phyloP scores from a whole-genome alignment of 768 basidiomycete species.

The Agrocybe pediades region DNA sequence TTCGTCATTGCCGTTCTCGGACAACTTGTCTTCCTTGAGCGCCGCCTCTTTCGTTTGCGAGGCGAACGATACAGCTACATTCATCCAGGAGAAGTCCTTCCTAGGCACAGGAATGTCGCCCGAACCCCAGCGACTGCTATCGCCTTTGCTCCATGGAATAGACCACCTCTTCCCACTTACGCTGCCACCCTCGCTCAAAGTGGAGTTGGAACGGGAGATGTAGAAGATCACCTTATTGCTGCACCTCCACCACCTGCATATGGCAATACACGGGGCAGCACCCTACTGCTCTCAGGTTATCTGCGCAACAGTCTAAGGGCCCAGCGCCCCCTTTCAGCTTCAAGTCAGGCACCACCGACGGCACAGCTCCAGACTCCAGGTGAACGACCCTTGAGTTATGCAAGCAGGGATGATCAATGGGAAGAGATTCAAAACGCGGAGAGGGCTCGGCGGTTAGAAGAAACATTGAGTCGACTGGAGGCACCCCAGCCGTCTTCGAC shows the following conservation, averaged over 20 bases:
- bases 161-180: slow-evolving; percentile 71
- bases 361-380: slow-evolving; percentile 24
- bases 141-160: slow-evolving; percentile 67
- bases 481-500: slow-evolving; percentile 20
- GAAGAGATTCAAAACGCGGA: slow-evolving; percentile 56
- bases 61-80: slow-evolving; percentile 61
- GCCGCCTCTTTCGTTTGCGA: slow-evolving; percentile 63
- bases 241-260: slow-evolving; percentile 76
- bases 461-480: slow-evolving; percentile 52
- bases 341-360: slow-evolving; percentile 24
- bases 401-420: slow-evolving; percentile 57
- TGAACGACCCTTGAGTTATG: slow-evolving; percentile 56
- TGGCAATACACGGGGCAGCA: slow-evolving; percentile 72
- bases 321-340: slow-evolving; percentile 43
- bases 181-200: slow-evolving; percentile 69
- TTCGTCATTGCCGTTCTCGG: slow-evolving; percentile 54
- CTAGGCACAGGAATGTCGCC: slow-evolving; percentile 34
- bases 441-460: slow-evolving; percentile 53
- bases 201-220: slow-evolving; percentile 73
- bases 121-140: slow-evolving; percentile 29
- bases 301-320: slow-evolving; percentile 49
- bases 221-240: slow-evolving; percentile 71
- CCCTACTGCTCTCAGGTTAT: slow-evolving; percentile 56
- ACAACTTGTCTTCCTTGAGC: slow-evolving; percentile 64
- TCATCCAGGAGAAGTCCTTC: slow-evolving; percentile 60